phyloP scores from a whole-genome alignment of 805 yeast species.

The Metschnikowia cubensis region DNA sequence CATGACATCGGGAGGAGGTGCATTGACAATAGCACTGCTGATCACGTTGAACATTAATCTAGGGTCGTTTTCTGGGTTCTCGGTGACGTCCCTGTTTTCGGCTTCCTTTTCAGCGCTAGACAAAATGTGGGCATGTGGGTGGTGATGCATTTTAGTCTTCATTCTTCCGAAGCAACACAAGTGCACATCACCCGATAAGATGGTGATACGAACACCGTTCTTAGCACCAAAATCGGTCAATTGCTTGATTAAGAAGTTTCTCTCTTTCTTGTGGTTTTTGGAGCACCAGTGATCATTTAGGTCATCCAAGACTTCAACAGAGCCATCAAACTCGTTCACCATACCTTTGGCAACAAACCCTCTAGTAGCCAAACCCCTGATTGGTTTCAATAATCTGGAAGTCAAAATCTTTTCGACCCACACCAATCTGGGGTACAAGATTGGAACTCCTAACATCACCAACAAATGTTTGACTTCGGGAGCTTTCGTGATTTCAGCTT shows the following conservation, averaged over 20 bases:
- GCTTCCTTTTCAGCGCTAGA: constrained; percentile 29
- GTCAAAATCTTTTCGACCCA: constrained; percentile 80
- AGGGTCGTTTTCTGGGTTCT: constrained; percentile 64
- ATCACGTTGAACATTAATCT: constrained; percentile 77
- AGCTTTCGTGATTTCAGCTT: constrained; percentile 50
- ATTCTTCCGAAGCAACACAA: constrained; percentile 80
- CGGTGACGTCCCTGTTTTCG: constrained; percentile 37
- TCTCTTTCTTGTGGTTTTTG: constrained; percentile 75
- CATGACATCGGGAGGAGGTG: constrained; percentile 91
- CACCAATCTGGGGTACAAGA: constrained; percentile 89
- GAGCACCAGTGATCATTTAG: constrained; percentile 97
- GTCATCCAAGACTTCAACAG: constrained; percentile 87
- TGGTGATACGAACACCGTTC: constrained; percentile 70
- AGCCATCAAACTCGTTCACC: constrained; percentile 89
- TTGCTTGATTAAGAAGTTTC: constrained; percentile 62
- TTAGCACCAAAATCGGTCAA: constrained; percentile 64
- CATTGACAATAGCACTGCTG: constrained; percentile 85
- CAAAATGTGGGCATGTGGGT: constrained; percentile 34
- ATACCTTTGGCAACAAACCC: constrained; percentile 64
- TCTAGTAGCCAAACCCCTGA: constrained; percentile 54
- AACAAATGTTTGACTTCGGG: constrained; percentile 68
- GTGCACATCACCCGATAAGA: constrained; percentile 92
- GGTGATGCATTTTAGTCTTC: constrained; percentile 49
- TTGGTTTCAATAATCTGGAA: constrained; percentile 55
- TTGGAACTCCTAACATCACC: constrained; percentile 89